These are phyloP conservation scores for Ascochyta pisi DNA, from an alignment of 2,329 filamentous ascomycete species.

Conservation along the genomic window DNA sequence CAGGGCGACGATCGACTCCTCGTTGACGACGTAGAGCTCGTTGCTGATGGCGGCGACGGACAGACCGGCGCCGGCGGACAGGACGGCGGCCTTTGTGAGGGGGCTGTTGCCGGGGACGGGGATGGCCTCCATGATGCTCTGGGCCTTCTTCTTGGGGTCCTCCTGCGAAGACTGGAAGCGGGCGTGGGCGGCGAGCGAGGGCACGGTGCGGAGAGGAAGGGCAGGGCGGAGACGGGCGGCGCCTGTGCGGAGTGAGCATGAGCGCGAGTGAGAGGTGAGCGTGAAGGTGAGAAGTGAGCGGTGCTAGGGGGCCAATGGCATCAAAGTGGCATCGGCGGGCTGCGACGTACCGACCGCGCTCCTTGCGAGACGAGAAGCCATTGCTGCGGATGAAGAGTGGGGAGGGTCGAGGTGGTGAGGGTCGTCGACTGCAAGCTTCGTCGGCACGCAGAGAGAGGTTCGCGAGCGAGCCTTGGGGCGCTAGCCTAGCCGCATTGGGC, in stretches of 20 bases:
- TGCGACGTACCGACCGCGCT: conserved; percentile 84
- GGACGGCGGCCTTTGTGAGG: conserved; percentile 94
- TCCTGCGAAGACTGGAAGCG: conserved; percentile 79
- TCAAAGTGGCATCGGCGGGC: conserved; percentile 28
- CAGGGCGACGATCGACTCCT: conserved; percentile 94
- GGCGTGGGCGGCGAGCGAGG: conserved; percentile 74
- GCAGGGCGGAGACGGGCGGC: conserved; percentile 84
- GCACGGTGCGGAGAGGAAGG: conserved; percentile 75
- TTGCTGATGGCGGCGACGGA: conserved; percentile 97
- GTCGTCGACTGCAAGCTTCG: conserved; percentile 17
- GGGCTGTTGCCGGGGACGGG: conserved; percentile 92
- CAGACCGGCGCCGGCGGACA: conserved; percentile 89
- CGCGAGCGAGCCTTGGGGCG: conserved; percentile 26
- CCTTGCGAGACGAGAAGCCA: conserved; percentile 98
- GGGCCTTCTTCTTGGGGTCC: conserved; percentile 95
- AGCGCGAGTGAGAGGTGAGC: conserved; percentile 25
- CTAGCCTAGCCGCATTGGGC: conserved; percentile 30
- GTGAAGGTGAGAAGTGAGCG: no score
- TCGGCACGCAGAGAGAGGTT: conserved; percentile 32
- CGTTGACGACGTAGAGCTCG: conserved; percentile 99
- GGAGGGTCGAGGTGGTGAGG: conserved; percentile 39
- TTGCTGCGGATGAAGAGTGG: conserved; percentile 65
- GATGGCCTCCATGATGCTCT: conserved; percentile 91
- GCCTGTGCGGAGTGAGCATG: conserved; percentile 61
- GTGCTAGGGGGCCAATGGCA: conserved; percentile 51